Conservation (phyloP, 805 yeast genomes). For the Komagataella populi region DNA sequence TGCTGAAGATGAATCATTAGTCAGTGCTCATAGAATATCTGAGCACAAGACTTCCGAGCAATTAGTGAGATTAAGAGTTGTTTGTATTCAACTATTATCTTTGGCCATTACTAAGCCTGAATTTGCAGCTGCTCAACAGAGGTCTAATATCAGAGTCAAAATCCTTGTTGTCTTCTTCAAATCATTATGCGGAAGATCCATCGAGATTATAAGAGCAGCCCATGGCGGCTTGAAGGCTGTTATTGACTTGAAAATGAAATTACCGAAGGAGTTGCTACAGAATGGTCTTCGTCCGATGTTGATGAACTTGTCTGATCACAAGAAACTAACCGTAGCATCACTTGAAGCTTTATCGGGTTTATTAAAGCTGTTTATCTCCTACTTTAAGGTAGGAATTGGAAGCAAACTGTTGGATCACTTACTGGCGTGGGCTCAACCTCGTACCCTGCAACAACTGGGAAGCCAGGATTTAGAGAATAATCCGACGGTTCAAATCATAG, state of each 20-base stretch:
- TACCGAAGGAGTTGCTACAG: slow-evolving; percentile 92
- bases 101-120: slow-evolving; percentile 78
- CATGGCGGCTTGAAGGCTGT: slow-evolving; percentile 78
- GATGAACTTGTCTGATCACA: slow-evolving; percentile 89
- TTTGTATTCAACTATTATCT: slow-evolving; percentile 74
- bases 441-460: slow-evolving; percentile 59
- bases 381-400: slow-evolving; percentile 95
- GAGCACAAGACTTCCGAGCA: slow-evolving; percentile 87
- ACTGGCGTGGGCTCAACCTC: slow-evolving; percentile 91
- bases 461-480: slow-evolving; percentile 72
- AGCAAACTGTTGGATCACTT: slow-evolving; percentile 83
- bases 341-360: slow-evolving; percentile 83
- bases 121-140: slow-evolving; percentile 42
- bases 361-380: slow-evolving; percentile 75
- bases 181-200: slow-evolving; percentile 74
- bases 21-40: slow-evolving; percentile 72
- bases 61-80: slow-evolving; percentile 74
- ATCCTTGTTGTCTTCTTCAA: slow-evolving; percentile 91
- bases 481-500: slow-evolving; percentile 73
- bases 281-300: slow-evolving; percentile 91
- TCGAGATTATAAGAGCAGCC: slow-evolving; percentile 86
- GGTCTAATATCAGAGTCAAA: slow-evolving; percentile 54
- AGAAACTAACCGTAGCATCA: slow-evolving; percentile 78
- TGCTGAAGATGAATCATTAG: slow-evolving; percentile 93
- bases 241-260: slow-evolving; percentile 69